Base-by-base conservation (phyloP, 139 green algal genomes). In the Deuterostichococcus epilithicus region DNA sequence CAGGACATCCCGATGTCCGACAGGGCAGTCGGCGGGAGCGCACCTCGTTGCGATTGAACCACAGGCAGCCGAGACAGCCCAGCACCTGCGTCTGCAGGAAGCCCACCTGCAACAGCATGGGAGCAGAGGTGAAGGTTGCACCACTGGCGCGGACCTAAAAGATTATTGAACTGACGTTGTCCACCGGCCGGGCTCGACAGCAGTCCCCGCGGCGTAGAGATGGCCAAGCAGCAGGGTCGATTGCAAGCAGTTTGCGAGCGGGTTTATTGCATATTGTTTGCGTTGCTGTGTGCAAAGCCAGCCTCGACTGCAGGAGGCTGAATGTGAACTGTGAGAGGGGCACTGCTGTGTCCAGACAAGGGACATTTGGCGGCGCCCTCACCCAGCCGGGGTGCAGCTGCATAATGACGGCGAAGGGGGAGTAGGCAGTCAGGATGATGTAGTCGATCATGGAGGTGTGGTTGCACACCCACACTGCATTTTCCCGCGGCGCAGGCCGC, bases 361-460 rank as follows among this genome's bases (percentile, higher is more conserved):
- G 2, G 44, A 68, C 35, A 79, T n/a, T 83, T 52, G 10, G 10
- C 42, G 42, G 28, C 3, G 52, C 20, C 13, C 52, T 63, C 20
- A 63, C 89, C 91, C 91, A 97, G 28, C 92, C 92, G 1, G 81
- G 76, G 73, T 97, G 92, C 81, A 97, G 89, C 88, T 97, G 94
- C 95, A 97, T 90, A 81, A 93, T 92, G 75, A 89, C 85, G 18
- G 85, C 91, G 85, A 98, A 98, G 39, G 92, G 88, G 15, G 81
- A 92, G 85, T 96, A 91, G 59, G 92, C 87, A 74, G 89, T 91
- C 45, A 99, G 83, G 44, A 99, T 88, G 72, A 94, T 91, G 84
- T 97, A 99, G 85, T 99, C 96, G 77, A 99, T 99, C 95, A 99
- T 99, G 66, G 81, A 92, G 2, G 94, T 98, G 89, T 99, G 96